phyloP scores from a whole-genome alignment of 345 rosid species.

The Salix caprea region DNA sequence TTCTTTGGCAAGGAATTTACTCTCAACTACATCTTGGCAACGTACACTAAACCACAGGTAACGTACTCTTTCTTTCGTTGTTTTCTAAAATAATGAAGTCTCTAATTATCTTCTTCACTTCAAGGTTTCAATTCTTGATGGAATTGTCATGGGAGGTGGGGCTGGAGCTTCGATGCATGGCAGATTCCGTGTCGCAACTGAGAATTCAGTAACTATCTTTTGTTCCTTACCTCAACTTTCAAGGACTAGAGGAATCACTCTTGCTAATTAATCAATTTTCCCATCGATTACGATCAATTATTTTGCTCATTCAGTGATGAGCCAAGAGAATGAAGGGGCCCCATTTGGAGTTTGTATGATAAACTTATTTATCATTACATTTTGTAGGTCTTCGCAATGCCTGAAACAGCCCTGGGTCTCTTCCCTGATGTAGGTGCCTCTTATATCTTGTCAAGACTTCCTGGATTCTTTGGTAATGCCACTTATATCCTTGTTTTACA shows the following conservation, averaged over 20 bases:
- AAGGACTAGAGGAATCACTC: background rate
- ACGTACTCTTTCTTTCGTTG: background rate
- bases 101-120: too few relatives aligned
- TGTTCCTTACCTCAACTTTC: conserved; percentile 7
- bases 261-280: background rate
- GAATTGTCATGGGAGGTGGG: conserved; percentile 91
- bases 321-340: too few relatives aligned
- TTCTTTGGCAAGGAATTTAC: conserved; percentile 46
- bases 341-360: too few relatives aligned
- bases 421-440: conserved; percentile 89
- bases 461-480: conserved; percentile 69
- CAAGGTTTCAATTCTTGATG: conserved; percentile 71
- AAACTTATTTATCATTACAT: background rate
- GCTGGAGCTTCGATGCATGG: conserved; percentile 75
- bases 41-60: conserved; percentile 71
- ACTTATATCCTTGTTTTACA: background rate
- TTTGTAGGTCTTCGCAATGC: conserved; percentile 82
- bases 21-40: conserved; percentile 66
- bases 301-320: background rate
- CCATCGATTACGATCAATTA: too few relatives aligned
- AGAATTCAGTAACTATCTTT: conserved; percentile 50
- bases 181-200: conserved; percentile 72
- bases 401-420: conserved; percentile 79
- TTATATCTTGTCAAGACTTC: conserved; percentile 79
- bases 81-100: too few relatives aligned